Conservation (phyloP, 1,284 basidiomycete species). For the Papiliotrema laurentii region DNA sequence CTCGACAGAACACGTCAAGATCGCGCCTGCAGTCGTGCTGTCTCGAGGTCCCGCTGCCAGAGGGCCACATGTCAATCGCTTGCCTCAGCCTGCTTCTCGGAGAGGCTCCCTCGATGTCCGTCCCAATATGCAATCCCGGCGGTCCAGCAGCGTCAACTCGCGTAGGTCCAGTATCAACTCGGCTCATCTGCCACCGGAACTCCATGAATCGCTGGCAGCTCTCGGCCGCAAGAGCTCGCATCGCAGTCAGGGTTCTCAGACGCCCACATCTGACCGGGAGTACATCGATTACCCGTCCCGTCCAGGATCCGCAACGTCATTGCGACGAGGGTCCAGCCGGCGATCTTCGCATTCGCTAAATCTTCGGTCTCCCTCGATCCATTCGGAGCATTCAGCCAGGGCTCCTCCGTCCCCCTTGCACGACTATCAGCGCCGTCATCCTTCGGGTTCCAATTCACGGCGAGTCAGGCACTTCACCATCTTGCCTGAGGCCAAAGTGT, state of each 20-base stretch:
- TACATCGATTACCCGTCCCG: slow-evolving; percentile 13
- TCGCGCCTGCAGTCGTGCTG: slow-evolving; percentile 24
- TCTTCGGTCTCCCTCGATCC: slow-evolving; percentile 28
- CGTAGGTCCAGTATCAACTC: slow-evolving; percentile 45
- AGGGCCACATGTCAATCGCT: slow-evolving; percentile 22
- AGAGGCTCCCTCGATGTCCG: slow-evolving; percentile 36
- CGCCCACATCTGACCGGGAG: slow-evolving; percentile 45
- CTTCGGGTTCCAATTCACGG: slow-evolving; percentile 34
- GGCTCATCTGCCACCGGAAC: slow-evolving; percentile 28
- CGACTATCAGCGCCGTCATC: slow-evolving; percentile 39
- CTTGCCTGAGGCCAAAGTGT: slow-evolving; percentile 34
- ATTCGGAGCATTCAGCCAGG: slow-evolving; percentile 20
- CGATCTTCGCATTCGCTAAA: slow-evolving; percentile 29
- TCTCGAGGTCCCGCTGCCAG: slow-evolving; percentile 31
- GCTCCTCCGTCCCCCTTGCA: slow-evolving; percentile 35
- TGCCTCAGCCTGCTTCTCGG: slow-evolving; percentile 17
- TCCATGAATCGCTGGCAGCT: slow-evolving; percentile 23
- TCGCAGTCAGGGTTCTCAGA: slow-evolving; percentile 39
- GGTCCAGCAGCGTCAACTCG: slow-evolving; percentile 47
- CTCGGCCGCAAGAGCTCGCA: slow-evolving; percentile 36
- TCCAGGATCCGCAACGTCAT: slow-evolving; percentile 24
- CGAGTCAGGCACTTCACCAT: slow-evolving; percentile 39
- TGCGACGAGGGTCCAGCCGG: slow-evolving; percentile 18
- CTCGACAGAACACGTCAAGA: slow-evolving; percentile 14
- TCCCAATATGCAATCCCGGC: slow-evolving; percentile 36